Percentiles rank a stretch among this genome's conserved stretches.
Evolutionary conservation across 768 basidiomycete species (phyloP).

Genomic region (Strobilomyces confusus): DNA sequence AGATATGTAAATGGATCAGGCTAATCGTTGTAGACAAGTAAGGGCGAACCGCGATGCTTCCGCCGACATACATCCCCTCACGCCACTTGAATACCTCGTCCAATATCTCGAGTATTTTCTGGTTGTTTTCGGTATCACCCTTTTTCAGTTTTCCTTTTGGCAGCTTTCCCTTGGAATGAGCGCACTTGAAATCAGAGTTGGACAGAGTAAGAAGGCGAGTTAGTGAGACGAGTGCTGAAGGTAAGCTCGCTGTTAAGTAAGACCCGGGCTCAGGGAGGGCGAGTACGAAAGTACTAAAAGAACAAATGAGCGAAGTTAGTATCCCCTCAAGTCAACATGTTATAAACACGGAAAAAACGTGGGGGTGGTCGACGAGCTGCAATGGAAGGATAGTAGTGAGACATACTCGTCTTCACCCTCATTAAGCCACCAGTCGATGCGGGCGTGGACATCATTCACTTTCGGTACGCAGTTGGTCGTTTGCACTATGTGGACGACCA

Average conservation of each 20-base stretch:
- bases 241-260: constrained; percentile 51
- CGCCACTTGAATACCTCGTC: constrained; percentile 48
- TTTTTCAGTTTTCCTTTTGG: constrained; percentile 58
- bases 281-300: constrained; percentile 11
- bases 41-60: constrained; percentile 40
- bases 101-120: constrained; percentile 42
- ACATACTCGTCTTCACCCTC: constrained; percentile 85
- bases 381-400: background rate
- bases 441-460: constrained; percentile 15
- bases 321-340: background rate
- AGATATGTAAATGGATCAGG: background rate
- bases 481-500: constrained; percentile 46
- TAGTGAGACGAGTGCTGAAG: constrained; percentile 63
- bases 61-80: constrained; percentile 36
- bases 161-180: constrained; percentile 57
- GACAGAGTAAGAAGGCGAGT: constrained; percentile 58
- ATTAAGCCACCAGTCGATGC: constrained; percentile 94
- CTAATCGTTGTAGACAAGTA: background rate
- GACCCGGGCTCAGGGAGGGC: constrained; percentile 35
- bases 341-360: background rate
- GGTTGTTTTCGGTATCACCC: constrained; percentile 3
- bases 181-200: constrained; percentile 55
- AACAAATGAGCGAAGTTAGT: constrained; percentile 1
- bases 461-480: constrained; percentile 11
- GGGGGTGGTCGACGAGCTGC: background rate